phyloP scores from a whole-genome alignment of 441 rosid species.

The Croton setiger region DNA sequence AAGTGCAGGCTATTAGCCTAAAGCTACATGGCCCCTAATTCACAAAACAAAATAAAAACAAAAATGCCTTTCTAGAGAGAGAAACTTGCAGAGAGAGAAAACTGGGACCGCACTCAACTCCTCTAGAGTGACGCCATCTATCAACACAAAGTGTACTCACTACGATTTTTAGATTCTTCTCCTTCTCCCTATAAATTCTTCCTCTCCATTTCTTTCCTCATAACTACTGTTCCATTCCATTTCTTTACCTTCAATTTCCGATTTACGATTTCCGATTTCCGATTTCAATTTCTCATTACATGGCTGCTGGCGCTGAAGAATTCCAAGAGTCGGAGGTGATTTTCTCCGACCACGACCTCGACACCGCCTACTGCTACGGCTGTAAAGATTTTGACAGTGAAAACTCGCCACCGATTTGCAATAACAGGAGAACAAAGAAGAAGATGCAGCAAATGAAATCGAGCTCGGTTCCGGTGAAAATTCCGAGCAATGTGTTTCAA shows the following conservation, averaged over 20 bases:
- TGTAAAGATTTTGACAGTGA: conserved; percentile 11
- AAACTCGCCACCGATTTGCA: background rate
- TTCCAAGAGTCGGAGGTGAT: conserved; percentile 68
- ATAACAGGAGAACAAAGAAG: background rate
- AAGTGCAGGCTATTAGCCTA: conserved; percentile 14
- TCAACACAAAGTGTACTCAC: conserved; percentile 25
- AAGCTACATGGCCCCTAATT: background rate
- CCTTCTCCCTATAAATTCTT: conserved; percentile 24
- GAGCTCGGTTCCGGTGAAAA: conserved; percentile 41
- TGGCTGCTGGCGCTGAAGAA: conserved; percentile 72
- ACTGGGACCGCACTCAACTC: conserved; percentile 57
- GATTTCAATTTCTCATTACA: background rate
- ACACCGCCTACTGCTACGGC: background rate
- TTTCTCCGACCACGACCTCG: conserved; percentile 38
- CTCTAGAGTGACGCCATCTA: conserved; percentile 42
- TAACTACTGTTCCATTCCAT: conserved; percentile 18
- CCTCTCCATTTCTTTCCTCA: conserved; percentile 10
- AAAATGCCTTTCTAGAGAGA: background rate
- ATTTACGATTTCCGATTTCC: background rate
- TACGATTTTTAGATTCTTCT: conserved; percentile 28
- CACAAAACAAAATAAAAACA: no score
- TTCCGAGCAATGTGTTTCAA: conserved; percentile 34
- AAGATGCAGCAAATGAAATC: conserved; percentile 27
- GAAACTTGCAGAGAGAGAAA: conserved; percentile 18
- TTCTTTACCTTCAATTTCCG: background rate